Base-by-base conservation (phyloP, 2,329 filamentous ascomycete species). In the Aureobasidium sp. region DNA sequence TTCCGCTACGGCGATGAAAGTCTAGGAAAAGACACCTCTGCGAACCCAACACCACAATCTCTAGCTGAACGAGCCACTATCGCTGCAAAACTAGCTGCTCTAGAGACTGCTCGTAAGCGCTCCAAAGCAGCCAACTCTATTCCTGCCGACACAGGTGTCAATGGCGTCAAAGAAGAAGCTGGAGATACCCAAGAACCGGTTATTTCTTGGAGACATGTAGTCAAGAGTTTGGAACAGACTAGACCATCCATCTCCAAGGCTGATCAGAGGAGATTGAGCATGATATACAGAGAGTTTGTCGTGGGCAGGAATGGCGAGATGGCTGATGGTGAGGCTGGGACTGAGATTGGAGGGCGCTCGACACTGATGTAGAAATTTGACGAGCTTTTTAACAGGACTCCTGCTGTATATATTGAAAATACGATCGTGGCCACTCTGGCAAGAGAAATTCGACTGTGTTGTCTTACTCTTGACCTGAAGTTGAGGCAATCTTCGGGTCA, bases 231-330 rank as follows among this genome's bases (percentile, higher is more conserved):
- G 62, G 82, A 83, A 26, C 87, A 78, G 53, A 97, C 93, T 5
- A 81, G 92, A 66, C 84, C 90, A 26, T 95, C 90, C 73, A 95
- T 97, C 67, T 90, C 88, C 71, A 79, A 80, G 3, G 84, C 91
- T 64, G 94, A 99, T 77, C 83, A 86, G 69, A 81, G 78, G 65
- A 80, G 93, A 64, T 75, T 99, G 67, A 82, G 84, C 69, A 84
- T 84, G 44, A 97, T 99, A 65, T 99, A 99, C 72, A 81, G 82
- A 17, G 94, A 99, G 76, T 99, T 99, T 79, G 87, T 97, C 0
- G 89, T 90, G 4, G 92, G 92, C 0, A 82, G 94, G 68, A 96
- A 92, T 74, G 94, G 94, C 8, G 92, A 97, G 78, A 92, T 99
- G 90, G 90, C 87, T 64, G 93, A 89, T 74, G 94, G 94, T 1